Evolutionary conservation across 768 basidiomycete species (phyloP).

Genomic region (Collybiopsis confluens): DNA sequence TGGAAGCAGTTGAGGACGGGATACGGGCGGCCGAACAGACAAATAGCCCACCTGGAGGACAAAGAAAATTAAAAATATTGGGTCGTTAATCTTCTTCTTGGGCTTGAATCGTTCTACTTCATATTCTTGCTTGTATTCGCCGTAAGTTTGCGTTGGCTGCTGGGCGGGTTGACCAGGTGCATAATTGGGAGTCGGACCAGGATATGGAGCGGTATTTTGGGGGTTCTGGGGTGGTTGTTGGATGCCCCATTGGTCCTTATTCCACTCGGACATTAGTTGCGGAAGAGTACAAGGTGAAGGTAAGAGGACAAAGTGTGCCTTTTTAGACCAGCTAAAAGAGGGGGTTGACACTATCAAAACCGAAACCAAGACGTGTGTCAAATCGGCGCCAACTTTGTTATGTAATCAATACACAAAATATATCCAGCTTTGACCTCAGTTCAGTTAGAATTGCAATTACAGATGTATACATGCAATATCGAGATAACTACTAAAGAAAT

Average conservation of each 20-base stretch:
- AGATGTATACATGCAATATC: too few relatives aligned
- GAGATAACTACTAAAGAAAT: too few relatives aligned
- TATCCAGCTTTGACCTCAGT: too few relatives aligned
- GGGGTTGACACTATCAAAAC: too few relatives aligned
- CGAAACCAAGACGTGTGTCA: too few relatives aligned
- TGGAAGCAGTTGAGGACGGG: slow-evolving; percentile 16
- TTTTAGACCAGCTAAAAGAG: slow-evolving; percentile 3
- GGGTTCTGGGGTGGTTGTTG: background rate
- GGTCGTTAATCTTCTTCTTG: slow-evolving; percentile 69
- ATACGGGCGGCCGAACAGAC: too few relatives aligned
- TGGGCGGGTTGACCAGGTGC: slow-evolving; percentile 19
- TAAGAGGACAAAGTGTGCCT: background rate
- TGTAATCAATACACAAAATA: too few relatives aligned
- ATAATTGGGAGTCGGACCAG: slow-evolving; percentile 17
- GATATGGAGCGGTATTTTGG: slow-evolving; percentile 8
- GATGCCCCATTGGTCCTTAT: slow-evolving; percentile 17
- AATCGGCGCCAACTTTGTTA: too few relatives aligned
- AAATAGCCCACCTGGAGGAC: slow-evolving; percentile 50
- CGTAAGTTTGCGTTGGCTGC: slow-evolving; percentile 8
- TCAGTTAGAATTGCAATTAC: too few relatives aligned
- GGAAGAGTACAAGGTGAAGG: background rate
- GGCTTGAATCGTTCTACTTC: slow-evolving; percentile 62
- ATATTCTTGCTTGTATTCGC: slow-evolving; percentile 39
- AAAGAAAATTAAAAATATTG: slow-evolving; percentile 67
- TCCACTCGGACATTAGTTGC: slow-evolving; percentile 15